phyloP scores from a whole-genome alignment of 2,329 filamentous ascomycete species.

The Grosmannia penicillata region DNA sequence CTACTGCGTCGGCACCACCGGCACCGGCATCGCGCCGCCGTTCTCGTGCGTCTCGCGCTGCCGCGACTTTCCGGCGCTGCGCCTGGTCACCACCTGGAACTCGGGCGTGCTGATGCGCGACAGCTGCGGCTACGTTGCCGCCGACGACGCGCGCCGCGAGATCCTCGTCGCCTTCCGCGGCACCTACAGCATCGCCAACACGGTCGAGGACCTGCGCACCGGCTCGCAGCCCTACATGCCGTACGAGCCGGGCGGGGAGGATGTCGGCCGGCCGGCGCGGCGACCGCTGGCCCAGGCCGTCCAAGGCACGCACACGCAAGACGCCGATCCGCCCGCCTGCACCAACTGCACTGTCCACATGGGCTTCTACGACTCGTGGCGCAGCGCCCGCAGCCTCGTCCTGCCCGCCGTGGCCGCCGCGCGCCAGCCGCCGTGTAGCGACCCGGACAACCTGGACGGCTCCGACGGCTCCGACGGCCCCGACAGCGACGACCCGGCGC shows the following conservation, averaged over 20 bases:
- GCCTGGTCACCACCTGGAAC: slow-evolving; percentile 76
- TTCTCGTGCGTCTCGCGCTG: slow-evolving; percentile 81
- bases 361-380: slow-evolving; percentile 80
- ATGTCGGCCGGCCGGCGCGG: slow-evolving; percentile 12
- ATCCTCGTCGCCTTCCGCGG: slow-evolving; percentile 86
- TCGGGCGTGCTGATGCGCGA: slow-evolving; percentile 77
- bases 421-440: slow-evolving; percentile 24
- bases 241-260: slow-evolving; percentile 43
- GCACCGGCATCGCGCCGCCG: slow-evolving; percentile 70
- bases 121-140: slow-evolving; percentile 82
- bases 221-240: slow-evolving; percentile 82
- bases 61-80: slow-evolving; percentile 64
- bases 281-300: slow-evolving; percentile 4
- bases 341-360: slow-evolving; percentile 82
- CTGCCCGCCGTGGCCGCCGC: slow-evolving; percentile 50
- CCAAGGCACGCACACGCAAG: not conserved
- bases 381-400: slow-evolving; percentile 53
- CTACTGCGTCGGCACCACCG: slow-evolving; percentile 80
- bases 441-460: too few species aligned
- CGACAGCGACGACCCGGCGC: slow-evolving; percentile 44
- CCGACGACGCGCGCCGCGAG: slow-evolving; percentile 47
- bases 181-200: slow-evolving; percentile 87
- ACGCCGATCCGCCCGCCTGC: slow-evolving; percentile 34
- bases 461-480: not conserved
- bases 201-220: slow-evolving; percentile 78